Evolutionary conservation across 257 asterid genomes (phyloP).

Genomic region (Solanum peruvianum): DNA sequence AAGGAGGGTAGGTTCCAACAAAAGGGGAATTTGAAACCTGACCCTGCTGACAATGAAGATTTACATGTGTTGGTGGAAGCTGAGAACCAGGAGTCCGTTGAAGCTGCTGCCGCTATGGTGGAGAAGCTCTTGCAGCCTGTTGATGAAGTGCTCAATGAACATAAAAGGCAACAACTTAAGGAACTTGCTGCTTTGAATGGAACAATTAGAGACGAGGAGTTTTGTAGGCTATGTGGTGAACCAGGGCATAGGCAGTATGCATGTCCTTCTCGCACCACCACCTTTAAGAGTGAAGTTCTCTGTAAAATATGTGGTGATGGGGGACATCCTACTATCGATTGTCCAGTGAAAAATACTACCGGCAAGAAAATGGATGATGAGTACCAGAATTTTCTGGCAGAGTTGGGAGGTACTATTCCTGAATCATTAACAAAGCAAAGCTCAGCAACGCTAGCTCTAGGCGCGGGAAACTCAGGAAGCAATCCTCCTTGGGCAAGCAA

Average conservation of each 20-base stretch:
- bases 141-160: conserved; percentile 94
- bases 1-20: conserved; percentile 95
- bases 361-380: conserved; percentile 99
- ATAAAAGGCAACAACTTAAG: conserved; percentile 92
- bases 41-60: conserved; percentile 88
- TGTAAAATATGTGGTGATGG: conserved; percentile 98
- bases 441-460: conserved; percentile 57
- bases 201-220: conserved; percentile 92
- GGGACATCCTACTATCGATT: conserved; percentile 91
- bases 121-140: conserved; percentile 97
- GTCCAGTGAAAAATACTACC: conserved; percentile 84
- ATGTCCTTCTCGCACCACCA: conserved; percentile 75
- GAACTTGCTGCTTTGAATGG: conserved; percentile 97
- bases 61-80: conserved; percentile 94
- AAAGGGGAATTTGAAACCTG: conserved; percentile 76
- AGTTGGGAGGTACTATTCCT: conserved; percentile 83
- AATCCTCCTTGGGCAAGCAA: conserved; percentile 85
- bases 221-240: conserved; percentile 89
- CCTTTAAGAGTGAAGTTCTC: conserved; percentile 85
- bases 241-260: conserved; percentile 91
- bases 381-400: conserved; percentile 85
- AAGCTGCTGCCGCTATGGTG: conserved; percentile 92
- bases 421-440: conserved; percentile 46
- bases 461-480: conserved; percentile 42
- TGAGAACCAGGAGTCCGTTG: conserved; percentile 83